These are phyloP conservation scores for Microbotryum silenes-acaulis DNA, from an alignment of 1,284 basidiomycete genomes.

Conservation along the genomic window DNA sequence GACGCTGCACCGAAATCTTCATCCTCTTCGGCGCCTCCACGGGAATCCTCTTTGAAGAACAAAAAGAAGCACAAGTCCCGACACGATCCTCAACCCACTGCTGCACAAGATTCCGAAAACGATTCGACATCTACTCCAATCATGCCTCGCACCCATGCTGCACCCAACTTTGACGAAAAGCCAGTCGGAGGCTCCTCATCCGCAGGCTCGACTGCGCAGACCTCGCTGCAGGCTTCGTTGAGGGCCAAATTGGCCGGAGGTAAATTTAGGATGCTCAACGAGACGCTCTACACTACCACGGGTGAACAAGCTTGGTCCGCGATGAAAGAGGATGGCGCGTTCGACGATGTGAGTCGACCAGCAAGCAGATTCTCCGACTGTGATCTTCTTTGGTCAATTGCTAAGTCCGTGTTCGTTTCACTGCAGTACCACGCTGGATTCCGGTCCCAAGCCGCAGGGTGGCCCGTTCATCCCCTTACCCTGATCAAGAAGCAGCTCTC, in stretches of 20 bases:
- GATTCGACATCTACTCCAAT: background rate
- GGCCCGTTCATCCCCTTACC: conserved; percentile 83
- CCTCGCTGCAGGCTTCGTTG: conserved; percentile 24
- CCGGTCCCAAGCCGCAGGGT: conserved; percentile 70
- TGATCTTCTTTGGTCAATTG: too few species aligned
- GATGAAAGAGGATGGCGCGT: conserved; percentile 70
- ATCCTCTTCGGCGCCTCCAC: background rate
- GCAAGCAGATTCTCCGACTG: too few species aligned
- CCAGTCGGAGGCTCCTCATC: background rate
- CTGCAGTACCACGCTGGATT: conserved; percentile 82
- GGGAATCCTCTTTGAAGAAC: background rate
- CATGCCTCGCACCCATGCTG: background rate
- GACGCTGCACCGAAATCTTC: background rate
- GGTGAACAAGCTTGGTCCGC: conserved; percentile 64
- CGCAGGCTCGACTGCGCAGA: conserved; percentile 6
- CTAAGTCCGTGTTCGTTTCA: background rate
- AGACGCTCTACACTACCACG: conserved; percentile 42
- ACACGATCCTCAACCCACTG: background rate
- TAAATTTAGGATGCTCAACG: conserved; percentile 37
- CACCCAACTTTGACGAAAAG: conserved; percentile 4
- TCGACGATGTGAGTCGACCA: conserved; percentile 56
- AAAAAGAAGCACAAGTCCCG: conserved; percentile 3
- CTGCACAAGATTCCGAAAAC: too few species aligned
- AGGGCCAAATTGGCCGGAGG: conserved; percentile 36
- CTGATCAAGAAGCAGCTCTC: conserved; percentile 59